These are phyloP conservation scores for Cardamine resedifolia DNA, from an alignment of 345 rosid genomes.

Conservation along the genomic window DNA sequence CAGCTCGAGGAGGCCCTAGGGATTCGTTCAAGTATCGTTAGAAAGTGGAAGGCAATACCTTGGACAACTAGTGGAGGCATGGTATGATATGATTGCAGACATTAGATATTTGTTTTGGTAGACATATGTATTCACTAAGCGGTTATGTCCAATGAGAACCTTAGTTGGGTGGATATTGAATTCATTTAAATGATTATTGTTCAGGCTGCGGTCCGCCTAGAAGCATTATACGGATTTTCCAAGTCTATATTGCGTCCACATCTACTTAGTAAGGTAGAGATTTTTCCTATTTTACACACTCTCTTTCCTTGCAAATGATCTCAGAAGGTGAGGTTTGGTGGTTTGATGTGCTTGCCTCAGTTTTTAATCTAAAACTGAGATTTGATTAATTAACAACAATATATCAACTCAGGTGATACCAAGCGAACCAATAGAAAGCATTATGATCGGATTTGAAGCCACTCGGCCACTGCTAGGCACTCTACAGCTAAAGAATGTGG, in stretches of 20 bases:
- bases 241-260: slow-evolving; percentile 58
- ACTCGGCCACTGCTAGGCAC: slow-evolving; percentile 56
- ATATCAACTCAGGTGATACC: slow-evolving; percentile 47
- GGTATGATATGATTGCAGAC: slow-evolving; percentile 43
- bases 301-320: slow-evolving; percentile 18
- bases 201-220: slow-evolving; percentile 63
- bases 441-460: slow-evolving; percentile 61
- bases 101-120: slow-evolving; percentile 6
- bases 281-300: not conserved
- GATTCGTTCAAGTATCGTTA: slow-evolving; percentile 46
- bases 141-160: not conserved
- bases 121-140: not conserved
- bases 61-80: slow-evolving; percentile 85
- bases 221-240: slow-evolving; percentile 56
- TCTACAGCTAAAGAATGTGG: slow-evolving; percentile 51
- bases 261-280: slow-evolving; percentile 56
- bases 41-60: slow-evolving; percentile 63
- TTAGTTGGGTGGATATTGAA: not conserved
- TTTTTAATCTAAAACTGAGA: not conserved
- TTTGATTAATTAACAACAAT: slow-evolving; percentile 1
- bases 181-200: not conserved
- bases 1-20: slow-evolving; percentile 58
- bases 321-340: slow-evolving; percentile 7
- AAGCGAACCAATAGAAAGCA: slow-evolving; percentile 56
- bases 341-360: not conserved